Base-by-base conservation (phyloP, 2,329 filamentous ascomycete genomes). In the Pseudogymnoascus sp. region DNA sequence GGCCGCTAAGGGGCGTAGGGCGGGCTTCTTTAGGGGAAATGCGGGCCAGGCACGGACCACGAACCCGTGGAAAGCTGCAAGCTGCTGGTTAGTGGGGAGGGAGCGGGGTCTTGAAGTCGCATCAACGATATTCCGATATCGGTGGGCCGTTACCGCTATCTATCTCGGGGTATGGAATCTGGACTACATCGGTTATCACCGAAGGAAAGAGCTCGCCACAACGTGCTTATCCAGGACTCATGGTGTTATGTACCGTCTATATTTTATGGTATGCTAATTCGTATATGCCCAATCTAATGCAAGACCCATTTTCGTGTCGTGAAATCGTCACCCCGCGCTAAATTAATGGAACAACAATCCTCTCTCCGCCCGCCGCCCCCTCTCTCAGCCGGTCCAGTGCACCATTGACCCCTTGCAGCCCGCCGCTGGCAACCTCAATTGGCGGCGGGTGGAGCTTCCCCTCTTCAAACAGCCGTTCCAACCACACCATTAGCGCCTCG, bases 321-420 rank as follows among this genome's bases (percentile, higher is more conserved):
- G 26, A 33, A 33, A 33, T 56, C 46, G 29, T 56, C 29, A 13
- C 33, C 33, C 29, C 26, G 4, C 4, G n/a, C 46, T 56, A 56
- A 19, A n/a, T 26, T 13, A 66, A 46, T 17, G 70, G 70, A 33
- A 90, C 84, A n/a, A 91, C 85, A 50, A 91, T 77, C 53, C 88
- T 82, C 11, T 87, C 88, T 0, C 88, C 88, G 60, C 85, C 85
- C 9, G 89, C 83, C 62, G 84, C 83, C 0, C 88, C 87, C 64
- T 79, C 80, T 53, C 46, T 53, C 15, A 53, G 2, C 46, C 46
- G 46, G n/a, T 53, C 46, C 23, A 53, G 7, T 4, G 46, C 46
- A 31, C 26, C 26, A 23, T 53, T 53, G 1, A 53, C 46, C 46
- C 46, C 46, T 53, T 53, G 46, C 46, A 53, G 17, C 5, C 46